These are phyloP conservation scores for Phytophthora citrophthora DNA, from an alignment of 352 stramenopile species.

Conservation along the genomic window DNA sequence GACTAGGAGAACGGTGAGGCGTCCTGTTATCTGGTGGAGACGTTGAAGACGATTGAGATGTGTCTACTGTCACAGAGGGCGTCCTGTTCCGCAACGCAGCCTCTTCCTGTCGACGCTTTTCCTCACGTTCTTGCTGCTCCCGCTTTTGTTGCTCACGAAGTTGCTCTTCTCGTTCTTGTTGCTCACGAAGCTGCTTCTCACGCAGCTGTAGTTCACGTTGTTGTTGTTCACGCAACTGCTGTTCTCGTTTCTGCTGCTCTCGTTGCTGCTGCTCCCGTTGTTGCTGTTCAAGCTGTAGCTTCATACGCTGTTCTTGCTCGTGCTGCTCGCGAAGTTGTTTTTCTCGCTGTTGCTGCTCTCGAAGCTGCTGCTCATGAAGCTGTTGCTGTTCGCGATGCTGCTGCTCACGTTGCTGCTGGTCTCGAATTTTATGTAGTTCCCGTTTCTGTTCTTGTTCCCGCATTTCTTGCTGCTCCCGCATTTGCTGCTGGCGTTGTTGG, in stretches of 20 bases:
- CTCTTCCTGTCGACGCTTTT: conserved; percentile 27
- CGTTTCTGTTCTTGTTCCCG: conserved; percentile 29
- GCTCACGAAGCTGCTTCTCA: conserved; percentile 18
- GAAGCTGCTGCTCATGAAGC: conserved; percentile 5
- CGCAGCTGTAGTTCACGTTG: conserved; percentile 18
- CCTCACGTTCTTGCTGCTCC: conserved; percentile 22
- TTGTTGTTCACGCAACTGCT: conserved; percentile 14
- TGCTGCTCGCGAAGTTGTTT: conserved; percentile 20
- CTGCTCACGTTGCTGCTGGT: conserved; percentile 29
- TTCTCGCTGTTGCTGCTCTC: conserved; percentile 9
- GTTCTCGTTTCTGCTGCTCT: conserved; percentile 16
- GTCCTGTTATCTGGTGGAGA: conserved; percentile 16
- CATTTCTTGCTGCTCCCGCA: conserved; percentile 23
- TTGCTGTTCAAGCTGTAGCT: conserved; percentile 24
- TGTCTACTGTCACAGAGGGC: conserved; percentile 45
- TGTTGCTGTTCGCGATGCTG: conserved; percentile 6
- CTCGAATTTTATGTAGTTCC: conserved; percentile 23
- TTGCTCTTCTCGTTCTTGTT: conserved; percentile 25
- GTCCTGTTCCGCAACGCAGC: conserved; percentile 25
- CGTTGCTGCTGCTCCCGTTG: conserved; percentile 13
- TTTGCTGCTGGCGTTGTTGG: conserved; percentile 33
- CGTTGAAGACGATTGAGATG: conserved; percentile 12
- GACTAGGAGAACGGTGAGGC: conserved; percentile 26
- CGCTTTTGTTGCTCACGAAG: conserved; percentile 17
- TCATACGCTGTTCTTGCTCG: conserved; percentile 20